These are phyloP conservation scores for Fusarium pilosicola DNA, from an alignment of 2,329 filamentous ascomycete genomes.

Conservation along the genomic window DNA sequence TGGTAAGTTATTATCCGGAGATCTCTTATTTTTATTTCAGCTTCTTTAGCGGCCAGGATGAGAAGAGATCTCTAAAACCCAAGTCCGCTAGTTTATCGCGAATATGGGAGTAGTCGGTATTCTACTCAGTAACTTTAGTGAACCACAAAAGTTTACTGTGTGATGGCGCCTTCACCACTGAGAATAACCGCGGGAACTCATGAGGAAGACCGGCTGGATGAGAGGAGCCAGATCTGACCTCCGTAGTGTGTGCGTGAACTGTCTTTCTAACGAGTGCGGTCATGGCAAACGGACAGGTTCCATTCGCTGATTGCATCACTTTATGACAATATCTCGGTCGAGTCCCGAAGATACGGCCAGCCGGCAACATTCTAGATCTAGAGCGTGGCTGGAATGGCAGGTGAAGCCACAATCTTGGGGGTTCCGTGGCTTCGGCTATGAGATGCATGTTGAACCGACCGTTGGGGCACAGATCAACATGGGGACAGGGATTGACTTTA, in stretches of 20 bases:
- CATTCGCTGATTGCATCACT: constrained; percentile 20
- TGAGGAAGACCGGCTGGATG: constrained; percentile 27
- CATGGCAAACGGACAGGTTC: constrained; percentile 22
- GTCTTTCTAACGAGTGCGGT: not conserved
- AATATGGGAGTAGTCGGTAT: not conserved
- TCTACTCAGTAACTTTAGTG: not conserved
- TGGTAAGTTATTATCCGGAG: not conserved
- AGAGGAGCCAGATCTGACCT: constrained; percentile 18
- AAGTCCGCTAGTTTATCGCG: not conserved
- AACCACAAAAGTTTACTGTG: not conserved
- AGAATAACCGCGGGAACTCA: constrained; percentile 40
- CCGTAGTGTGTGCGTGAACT: not conserved
- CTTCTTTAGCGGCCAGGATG: not conserved
- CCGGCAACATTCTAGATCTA: constrained; percentile 6
- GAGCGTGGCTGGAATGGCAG: constrained; percentile 11
- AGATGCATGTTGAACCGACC: constrained; percentile 33
- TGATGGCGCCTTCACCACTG: not conserved
- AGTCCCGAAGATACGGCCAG: constrained; percentile 40
- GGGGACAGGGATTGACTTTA: constrained; percentile 33
- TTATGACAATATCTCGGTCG: constrained; percentile 36
- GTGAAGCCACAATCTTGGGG: constrained; percentile 14
- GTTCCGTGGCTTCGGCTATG: constrained; percentile 42
- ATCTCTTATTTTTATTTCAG: not conserved
- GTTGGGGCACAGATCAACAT: constrained; percentile 40
- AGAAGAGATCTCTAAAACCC: not conserved